These are phyloP conservation scores for Pseudisothecium myosuroides DNA, from an alignment of 225 moss, liverwort and hornwort genomes.

Conservation along the genomic window DNA sequence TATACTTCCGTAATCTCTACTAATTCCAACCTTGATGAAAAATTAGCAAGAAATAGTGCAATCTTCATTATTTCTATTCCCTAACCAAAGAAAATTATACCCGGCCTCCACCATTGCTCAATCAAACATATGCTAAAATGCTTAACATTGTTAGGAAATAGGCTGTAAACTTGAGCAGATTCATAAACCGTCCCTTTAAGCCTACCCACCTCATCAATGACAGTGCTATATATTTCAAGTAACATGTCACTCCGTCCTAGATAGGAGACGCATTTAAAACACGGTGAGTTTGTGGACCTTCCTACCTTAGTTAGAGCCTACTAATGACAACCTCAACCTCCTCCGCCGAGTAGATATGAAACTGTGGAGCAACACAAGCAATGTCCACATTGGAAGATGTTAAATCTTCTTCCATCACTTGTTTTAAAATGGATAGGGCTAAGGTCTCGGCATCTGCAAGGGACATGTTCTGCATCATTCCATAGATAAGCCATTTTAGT, in stretches of 20 bases:
- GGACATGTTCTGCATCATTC: neutral
- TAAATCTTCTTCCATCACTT: neutral
- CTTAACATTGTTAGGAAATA: no score
- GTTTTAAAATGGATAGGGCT: neutral
- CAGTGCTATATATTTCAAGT: neutral
- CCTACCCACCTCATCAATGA: neutral
- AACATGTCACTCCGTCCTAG: neutral
- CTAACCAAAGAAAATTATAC: no score
- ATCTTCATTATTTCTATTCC: no score
- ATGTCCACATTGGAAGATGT: neutral
- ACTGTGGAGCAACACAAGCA: neutral
- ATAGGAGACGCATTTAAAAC: neutral
- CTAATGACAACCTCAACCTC: neutral
- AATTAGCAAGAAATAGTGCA: no score
- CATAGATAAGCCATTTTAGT: neutral
- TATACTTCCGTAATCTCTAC: no score
- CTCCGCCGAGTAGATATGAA: neutral
- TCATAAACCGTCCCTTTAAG: rapidly evolving
- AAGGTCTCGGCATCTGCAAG: neutral
- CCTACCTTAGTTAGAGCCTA: neutral
- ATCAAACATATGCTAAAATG: no score
- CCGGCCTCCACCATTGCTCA: no score
- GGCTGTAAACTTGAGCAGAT: no score
- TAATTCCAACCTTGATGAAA: no score
- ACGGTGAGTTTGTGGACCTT: rapidly evolving